A percentile compares a stretch with the other conserved stretches of the same genome.
These are phyloP conservation scores for Crithidia brevicula DNA, from an alignment of 208 protist species.

Conservation along the genomic window DNA sequence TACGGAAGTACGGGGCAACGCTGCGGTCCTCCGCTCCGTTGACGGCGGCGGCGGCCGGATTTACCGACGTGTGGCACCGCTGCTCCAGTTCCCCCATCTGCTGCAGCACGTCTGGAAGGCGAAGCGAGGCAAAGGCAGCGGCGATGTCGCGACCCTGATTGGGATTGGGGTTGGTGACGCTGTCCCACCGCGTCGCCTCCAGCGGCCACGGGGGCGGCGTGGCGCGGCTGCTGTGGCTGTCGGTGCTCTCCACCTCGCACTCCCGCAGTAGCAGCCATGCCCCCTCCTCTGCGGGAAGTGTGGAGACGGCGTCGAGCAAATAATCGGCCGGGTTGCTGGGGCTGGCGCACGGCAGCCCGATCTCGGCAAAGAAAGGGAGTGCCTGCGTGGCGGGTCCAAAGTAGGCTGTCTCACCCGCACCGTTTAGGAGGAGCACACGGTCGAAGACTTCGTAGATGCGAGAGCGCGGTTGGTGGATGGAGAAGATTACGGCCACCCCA, in stretches of 20 bases:
- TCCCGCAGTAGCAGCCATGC: slow-evolving; percentile 19
- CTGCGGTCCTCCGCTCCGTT: neutral
- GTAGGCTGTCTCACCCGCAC: slow-evolving; percentile 79
- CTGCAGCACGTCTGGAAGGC: slow-evolving; percentile 29
- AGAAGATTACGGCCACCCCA: slow-evolving; percentile 67
- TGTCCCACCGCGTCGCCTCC: slow-evolving; percentile 8
- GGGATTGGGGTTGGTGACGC: neutral
- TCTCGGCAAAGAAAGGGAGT: slow-evolving; percentile 59
- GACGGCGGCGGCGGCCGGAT: slow-evolving; percentile 10
- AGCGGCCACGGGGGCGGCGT: neutral
- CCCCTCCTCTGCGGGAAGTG: slow-evolving; percentile 27
- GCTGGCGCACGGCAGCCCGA: slow-evolving; percentile 43
- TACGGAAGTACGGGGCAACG: slow-evolving; percentile 36
- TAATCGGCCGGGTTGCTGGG: slow-evolving; percentile 87
- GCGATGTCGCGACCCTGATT: slow-evolving; percentile 52
- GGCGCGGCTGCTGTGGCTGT: slow-evolving; percentile 11
- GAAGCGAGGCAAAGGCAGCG: slow-evolving; percentile 41
- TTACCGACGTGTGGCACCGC: neutral
- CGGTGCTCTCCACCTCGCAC: slow-evolving; percentile 1
- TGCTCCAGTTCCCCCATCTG: slow-evolving; percentile 13
- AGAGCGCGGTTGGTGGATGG: slow-evolving; percentile 78
- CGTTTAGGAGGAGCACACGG: slow-evolving; percentile 79
- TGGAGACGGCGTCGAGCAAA: slow-evolving; percentile 70
- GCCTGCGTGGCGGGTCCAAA: slow-evolving; percentile 66
- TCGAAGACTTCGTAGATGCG: slow-evolving; percentile 73